A percentile compares a stretch with the other conserved stretches of the same genome.
phyloP scores from a whole-genome alignment of 768 basidiomycete genomes.

The Serendipita indica region DNA sequence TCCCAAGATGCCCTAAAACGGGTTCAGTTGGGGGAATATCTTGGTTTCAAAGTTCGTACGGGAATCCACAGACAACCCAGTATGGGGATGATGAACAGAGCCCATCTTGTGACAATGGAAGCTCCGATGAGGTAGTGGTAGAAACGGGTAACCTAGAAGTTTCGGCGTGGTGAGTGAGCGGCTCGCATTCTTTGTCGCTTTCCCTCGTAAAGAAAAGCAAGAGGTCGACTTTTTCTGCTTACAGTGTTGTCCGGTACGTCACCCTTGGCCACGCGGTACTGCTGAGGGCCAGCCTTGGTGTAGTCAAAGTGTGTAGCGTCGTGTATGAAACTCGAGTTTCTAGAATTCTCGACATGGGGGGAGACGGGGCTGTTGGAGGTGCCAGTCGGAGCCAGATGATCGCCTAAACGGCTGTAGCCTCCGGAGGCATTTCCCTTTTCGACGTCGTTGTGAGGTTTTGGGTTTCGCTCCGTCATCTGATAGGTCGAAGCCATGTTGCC shows the following conservation, averaged over 20 bases:
- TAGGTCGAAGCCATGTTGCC: background rate
- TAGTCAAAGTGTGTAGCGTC: background rate
- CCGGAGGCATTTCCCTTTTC: background rate
- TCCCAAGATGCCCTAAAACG: conserved; percentile 36
- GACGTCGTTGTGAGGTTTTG: background rate
- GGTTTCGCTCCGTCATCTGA: background rate
- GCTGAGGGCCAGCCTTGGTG: background rate
- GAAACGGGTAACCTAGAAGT: conserved; percentile 36
- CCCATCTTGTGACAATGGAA: conserved; percentile 68
- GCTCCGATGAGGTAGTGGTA: conserved; percentile 64
- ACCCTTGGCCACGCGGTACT: conserved; percentile 33
- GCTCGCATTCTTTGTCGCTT: background rate
- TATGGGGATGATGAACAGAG: conserved; percentile 61
- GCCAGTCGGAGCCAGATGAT: background rate
- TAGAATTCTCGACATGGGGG: background rate
- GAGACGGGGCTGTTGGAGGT: conserved; percentile 8
- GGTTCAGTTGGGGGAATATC: background rate
- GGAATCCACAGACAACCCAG: conserved; percentile 56
- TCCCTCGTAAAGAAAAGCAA: conserved; percentile 1
- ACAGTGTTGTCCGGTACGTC: conserved; percentile 45
- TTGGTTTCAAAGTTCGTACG: conserved; percentile 17
- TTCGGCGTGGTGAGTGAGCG: background rate
- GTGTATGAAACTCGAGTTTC: conserved; percentile 2
- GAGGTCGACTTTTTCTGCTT: conserved; percentile 14
- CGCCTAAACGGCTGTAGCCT: background rate